These are phyloP conservation scores for Corymbia maculata DNA, from an alignment of 345 rosid species.

Conservation along the genomic window DNA sequence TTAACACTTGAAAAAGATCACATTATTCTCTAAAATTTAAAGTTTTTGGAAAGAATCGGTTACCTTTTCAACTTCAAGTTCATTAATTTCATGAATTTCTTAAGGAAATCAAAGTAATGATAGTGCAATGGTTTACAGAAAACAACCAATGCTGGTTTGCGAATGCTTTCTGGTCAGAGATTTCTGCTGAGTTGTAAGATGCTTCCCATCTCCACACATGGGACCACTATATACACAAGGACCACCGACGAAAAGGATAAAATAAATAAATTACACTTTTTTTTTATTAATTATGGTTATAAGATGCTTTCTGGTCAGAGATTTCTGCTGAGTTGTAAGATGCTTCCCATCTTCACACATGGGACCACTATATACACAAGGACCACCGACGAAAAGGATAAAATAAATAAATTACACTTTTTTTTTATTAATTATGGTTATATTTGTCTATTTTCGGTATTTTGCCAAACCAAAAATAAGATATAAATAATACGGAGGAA, in stretches of 20 bases:
- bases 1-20: background rate
- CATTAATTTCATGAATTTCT: background rate
- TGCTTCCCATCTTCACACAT: background rate
- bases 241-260: background rate
- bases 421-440: background rate
- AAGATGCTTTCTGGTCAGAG: background rate
- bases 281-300: background rate
- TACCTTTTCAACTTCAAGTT: background rate
- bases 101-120: background rate
- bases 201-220: background rate
- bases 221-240: background rate
- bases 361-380: background rate
- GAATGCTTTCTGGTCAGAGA: background rate
- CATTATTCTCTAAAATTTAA: background rate
- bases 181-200: background rate
- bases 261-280: fast-evolving
- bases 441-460: too few species aligned
- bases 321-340: background rate
- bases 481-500: background rate
- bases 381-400: background rate
- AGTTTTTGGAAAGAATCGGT: background rate
- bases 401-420: fast-evolving
- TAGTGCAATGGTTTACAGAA: background rate
- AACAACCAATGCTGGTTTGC: background rate
- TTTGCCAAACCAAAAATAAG: too few species aligned